Base-by-base conservation (phyloP, 257 asterid genomes). In the Phtheirospermum japonicum region DNA sequence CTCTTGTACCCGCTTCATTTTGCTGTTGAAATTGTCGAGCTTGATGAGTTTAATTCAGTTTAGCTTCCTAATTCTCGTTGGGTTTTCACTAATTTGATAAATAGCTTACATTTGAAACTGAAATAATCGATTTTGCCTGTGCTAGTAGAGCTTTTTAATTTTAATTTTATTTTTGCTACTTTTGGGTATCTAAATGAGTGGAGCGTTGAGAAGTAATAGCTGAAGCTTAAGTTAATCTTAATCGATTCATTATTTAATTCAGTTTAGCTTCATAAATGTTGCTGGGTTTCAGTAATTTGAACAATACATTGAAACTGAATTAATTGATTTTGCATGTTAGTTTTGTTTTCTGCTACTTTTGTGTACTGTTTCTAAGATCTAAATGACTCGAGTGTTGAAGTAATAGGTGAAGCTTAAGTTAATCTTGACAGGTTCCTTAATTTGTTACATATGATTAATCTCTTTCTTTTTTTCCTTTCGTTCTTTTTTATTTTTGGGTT, bases 21-120 rank as follows among this genome's bases (percentile, higher is more conserved):
- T 19, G 51, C 48, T 5, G 58, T 42, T 59, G 58, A 52, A 23
- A 6, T 52, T 52, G 36, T 26, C 40, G 57, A 18, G 67, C 54
- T 57, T 51, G 36, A n/a, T 58, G 32, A 33, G 50, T 69, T 72
- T 58, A 26, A 34, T 63, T 66, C 7, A 37, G 19, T 64, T 59
- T 4, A 31, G 9, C 40, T 59, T 40, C 54, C 36, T 33, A 20
- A 58, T 53, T 63, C 32, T 54, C 45, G 52, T 14, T 70, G 70
- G 70, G 59, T 48, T 71, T 30, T 46, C 31, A 32, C 20, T 39
- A 32, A 12, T 67, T 50, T 26, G 49, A 6, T 61, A 16, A 31
- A 14, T 53, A 36, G 42, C 42, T 1, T 23, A 23, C 28, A 23
- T 23, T 23, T 23, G 28, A 23, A 23, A 23, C 28, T 23, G 28